These are phyloP conservation scores for Chimonanthus praecox DNA, from an alignment of 164 flowering plant genomes.

Conservation along the genomic window DNA sequence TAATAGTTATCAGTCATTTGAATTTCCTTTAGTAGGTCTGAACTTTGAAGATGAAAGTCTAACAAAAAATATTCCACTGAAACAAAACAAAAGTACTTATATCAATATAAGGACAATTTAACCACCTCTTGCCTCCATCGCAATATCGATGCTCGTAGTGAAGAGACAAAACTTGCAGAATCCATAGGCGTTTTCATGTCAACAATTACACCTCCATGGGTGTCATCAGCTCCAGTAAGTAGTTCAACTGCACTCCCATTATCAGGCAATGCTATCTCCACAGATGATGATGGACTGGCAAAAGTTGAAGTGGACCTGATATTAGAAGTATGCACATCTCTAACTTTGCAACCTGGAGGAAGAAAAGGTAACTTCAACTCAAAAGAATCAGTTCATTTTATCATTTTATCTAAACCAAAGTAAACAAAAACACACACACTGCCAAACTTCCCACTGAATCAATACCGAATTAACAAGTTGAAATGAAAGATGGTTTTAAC, in stretches of 20 bases:
- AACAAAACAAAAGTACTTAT: not conserved
- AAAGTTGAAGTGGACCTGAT: conserved; percentile 19
- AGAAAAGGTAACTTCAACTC: not conserved
- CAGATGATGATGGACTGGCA: conserved; percentile 2
- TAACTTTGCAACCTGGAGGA: conserved; percentile 11
- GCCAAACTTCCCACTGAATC: not conserved
- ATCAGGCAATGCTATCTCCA: conserved; percentile 16
- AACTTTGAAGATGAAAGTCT: not conserved
- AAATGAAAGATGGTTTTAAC: not conserved
- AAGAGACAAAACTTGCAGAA: conserved; percentile 22
- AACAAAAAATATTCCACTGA: not conserved
- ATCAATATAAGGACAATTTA: not conserved
- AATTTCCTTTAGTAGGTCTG: not conserved
- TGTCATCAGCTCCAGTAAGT: conserved; percentile 35
- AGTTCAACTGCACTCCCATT: conserved; percentile 25
- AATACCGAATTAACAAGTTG: not conserved
- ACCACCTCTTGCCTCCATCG: conserved; percentile 50
- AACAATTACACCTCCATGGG: conserved; percentile 45
- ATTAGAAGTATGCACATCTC: conserved; percentile 6
- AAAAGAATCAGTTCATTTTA: not conserved
- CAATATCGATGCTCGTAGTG: conserved; percentile 40
- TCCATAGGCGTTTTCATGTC: conserved; percentile 49
- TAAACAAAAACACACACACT: not conserved
- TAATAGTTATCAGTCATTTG: not conserved
- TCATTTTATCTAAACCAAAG: not conserved